phyloP scores from a whole-genome alignment of 2,329 filamentous ascomycete genomes.

The Alternaria burnsii region DNA sequence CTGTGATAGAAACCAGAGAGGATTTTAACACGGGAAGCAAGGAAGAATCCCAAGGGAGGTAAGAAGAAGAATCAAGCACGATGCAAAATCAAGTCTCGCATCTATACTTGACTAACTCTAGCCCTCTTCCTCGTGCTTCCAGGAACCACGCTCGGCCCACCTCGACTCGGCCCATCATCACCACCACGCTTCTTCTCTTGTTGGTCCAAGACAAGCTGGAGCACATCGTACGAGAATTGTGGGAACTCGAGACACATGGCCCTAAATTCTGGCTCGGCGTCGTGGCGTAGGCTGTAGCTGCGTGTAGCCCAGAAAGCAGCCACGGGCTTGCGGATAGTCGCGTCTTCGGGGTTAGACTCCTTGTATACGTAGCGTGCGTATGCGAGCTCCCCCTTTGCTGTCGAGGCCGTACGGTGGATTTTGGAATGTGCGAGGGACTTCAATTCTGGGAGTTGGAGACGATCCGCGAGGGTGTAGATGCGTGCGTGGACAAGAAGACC shows the following conservation, averaged over 20 bases:
- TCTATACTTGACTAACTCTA: slow-evolving; percentile 40
- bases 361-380: slow-evolving; percentile 92
- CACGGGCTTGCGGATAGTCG: slow-evolving; percentile 78
- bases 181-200: slow-evolving; percentile 54
- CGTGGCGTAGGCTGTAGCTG: slow-evolving; percentile 80
- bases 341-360: slow-evolving; percentile 74
- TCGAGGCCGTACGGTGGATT: slow-evolving; percentile 90
- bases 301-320: slow-evolving; percentile 90
- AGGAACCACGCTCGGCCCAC: slow-evolving; percentile 51
- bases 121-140: slow-evolving; percentile 46
- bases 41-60: background rate
- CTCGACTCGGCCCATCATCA: slow-evolving; percentile 28
- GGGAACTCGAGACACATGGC: slow-evolving; percentile 86
- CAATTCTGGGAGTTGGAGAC: slow-evolving; percentile 71
- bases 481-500: slow-evolving; percentile 89
- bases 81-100: background rate
- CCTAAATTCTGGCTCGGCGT: slow-evolving; percentile 87
- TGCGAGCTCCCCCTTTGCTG: slow-evolving; percentile 86
- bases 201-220: slow-evolving; percentile 68
- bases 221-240: slow-evolving; percentile 91
- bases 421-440: slow-evolving; percentile 83
- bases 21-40: background rate
- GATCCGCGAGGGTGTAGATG: slow-evolving; percentile 87
- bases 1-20: background rate
- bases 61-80: slow-evolving; percentile 4